Evolutionary conservation across 2,329 filamentous ascomycete genomes (phyloP), one percentile per base, ranked within the genome.

Genomic region (Talaromyces sp.): DNA sequence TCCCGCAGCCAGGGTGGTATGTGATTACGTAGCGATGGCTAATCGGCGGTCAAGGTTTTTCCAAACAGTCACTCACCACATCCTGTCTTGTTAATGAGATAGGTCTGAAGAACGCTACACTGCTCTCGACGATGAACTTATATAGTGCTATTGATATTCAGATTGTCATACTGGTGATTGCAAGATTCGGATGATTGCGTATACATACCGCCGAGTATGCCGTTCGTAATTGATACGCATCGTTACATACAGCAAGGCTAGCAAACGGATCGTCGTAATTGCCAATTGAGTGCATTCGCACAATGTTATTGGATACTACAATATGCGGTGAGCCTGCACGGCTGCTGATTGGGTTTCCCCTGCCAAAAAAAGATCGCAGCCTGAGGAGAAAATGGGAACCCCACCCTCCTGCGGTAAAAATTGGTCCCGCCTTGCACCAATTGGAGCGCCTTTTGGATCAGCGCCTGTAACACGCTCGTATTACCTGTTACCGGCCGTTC

Each of bases 361-460:
- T 63, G 61, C 58, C 58, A 33, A 33, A 60, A 40, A 25, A 37
- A 64, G 64, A 65, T 67, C 64, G 67, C 12, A 16, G 44, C 44
- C 18, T 25, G 44, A 46, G 44, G 64, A 70, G 73, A 73, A 68
- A 70, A 67, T 66, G 68, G 21, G 7, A 60, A 35, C 50, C 48
- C 59, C 59, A 60, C 44, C 58, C 40, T 46, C 21, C 39, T 61
- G 62, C 50, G 61, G 62, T 14, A 50, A 52, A 16, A 37, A 60
- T 25, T 31, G 40, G 39, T n/a, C 5, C 21, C 25, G 37, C 39
- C 56, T 59, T 48, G 57, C 57, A 59, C 25, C 57, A 44, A 59
- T 35, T 35, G n/a, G 18, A 57, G 18, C 16, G 42, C 23, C 42
- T n/a, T 37, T 25, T 60, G 12, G 48, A 33, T 60, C 35, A 61